phyloP scores from a whole-genome alignment of 2,329 filamentous ascomycete species.

The Cercospora zeina region DNA sequence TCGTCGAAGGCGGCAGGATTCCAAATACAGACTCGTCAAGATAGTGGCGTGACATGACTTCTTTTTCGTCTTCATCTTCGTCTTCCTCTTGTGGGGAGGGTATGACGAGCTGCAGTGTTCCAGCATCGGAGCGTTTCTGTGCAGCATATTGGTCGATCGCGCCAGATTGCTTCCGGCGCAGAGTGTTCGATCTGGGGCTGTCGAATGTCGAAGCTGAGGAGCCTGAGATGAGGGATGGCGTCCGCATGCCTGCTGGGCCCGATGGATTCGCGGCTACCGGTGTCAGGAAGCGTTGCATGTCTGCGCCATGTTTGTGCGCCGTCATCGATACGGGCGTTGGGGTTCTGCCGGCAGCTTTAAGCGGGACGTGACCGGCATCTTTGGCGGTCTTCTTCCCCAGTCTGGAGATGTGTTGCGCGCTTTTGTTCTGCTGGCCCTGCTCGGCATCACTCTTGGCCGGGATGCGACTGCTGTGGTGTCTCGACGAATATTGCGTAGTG shows the following conservation, averaged over 20 bases:
- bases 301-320: slow-evolving; percentile 16
- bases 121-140: slow-evolving; percentile 28
- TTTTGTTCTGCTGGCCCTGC: slow-evolving; percentile 23
- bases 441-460: slow-evolving; percentile 26
- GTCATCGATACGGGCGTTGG: slow-evolving; percentile 22
- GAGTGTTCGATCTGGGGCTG: slow-evolving; percentile 47
- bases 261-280: slow-evolving; percentile 16
- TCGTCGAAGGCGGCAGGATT: slow-evolving; percentile 29
- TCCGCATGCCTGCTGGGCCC: slow-evolving; percentile 39
- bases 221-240: slow-evolving; percentile 52
- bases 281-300: slow-evolving; percentile 16
- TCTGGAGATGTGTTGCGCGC: slow-evolving; percentile 33
- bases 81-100: neutral
- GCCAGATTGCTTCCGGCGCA: slow-evolving; percentile 48
- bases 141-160: slow-evolving; percentile 45
- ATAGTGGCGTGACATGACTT: slow-evolving; percentile 10
- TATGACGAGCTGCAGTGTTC: slow-evolving; percentile 18
- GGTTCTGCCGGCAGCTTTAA: slow-evolving; percentile 24
- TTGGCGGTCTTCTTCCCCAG: slow-evolving; percentile 33
- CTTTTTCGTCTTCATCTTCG: neutral
- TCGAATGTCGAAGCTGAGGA: slow-evolving; percentile 51
- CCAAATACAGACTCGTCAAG: slow-evolving; percentile 36
- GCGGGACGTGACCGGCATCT: slow-evolving; percentile 20
- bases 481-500: slow-evolving; percentile 1
- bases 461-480: slow-evolving; percentile 29